Evolutionary conservation across 2,329 filamentous ascomycete species (phyloP).

Genomic region (Talaromyces amestolkiae): DNA sequence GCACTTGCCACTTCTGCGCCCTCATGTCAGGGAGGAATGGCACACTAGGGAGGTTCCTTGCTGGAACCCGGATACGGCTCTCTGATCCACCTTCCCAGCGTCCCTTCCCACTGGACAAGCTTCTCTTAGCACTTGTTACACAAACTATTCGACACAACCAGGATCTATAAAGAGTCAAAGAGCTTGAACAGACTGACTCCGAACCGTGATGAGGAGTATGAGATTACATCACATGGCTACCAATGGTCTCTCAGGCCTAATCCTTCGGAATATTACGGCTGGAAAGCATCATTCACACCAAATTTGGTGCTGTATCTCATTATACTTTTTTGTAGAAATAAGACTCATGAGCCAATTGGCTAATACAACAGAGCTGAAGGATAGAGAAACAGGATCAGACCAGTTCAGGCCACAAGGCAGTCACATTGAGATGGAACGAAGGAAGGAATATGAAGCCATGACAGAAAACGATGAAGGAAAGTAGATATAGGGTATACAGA

Average conservation of each 20-base stretch:
- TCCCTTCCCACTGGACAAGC: neutral
- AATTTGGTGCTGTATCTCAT: neutral
- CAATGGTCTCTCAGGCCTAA: neutral
- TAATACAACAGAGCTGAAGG: neutral
- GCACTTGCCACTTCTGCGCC: conserved; percentile 7
- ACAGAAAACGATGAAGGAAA: neutral
- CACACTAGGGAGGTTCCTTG: neutral
- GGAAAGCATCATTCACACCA: neutral
- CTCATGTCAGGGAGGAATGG: neutral
- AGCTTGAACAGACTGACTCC: neutral
- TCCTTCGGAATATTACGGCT: neutral
- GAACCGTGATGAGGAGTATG: neutral
- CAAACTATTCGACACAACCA: neutral
- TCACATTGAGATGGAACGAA: neutral
- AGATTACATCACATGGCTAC: neutral
- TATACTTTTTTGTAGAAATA: neutral
- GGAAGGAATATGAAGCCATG: neutral
- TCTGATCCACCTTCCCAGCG: neutral
- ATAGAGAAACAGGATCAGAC: neutral
- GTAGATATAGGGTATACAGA: neutral
- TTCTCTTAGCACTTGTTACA: neutral
- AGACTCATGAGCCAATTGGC: neutral
- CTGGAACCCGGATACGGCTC: neutral
- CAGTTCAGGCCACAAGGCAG: neutral
- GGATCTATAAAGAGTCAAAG: neutral